These are phyloP conservation scores for Paramarasmius palmivorus DNA, from an alignment of 1,284 basidiomycete genomes.

Conservation along the genomic window DNA sequence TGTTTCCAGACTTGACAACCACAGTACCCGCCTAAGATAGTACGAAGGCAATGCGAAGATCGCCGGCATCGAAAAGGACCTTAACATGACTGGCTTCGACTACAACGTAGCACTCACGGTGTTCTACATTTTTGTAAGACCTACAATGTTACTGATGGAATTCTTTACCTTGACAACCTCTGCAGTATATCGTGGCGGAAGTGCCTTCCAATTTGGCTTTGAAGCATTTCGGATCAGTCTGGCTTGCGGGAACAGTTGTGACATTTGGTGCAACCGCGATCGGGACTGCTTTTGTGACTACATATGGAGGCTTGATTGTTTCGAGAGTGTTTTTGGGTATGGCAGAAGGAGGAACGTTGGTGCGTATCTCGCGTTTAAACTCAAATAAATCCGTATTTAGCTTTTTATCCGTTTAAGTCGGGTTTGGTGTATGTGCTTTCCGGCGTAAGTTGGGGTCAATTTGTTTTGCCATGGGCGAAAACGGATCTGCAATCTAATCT, in stretches of 20 bases:
- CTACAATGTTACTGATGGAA: slow-evolving; percentile 37
- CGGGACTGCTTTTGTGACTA: slow-evolving; percentile 44
- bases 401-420: slow-evolving; percentile 25
- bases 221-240: slow-evolving; percentile 42
- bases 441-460: slow-evolving; percentile 27
- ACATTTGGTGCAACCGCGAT: slow-evolving; percentile 41
- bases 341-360: slow-evolving; percentile 49
- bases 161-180: neutral
- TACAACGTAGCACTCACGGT: slow-evolving; percentile 42
- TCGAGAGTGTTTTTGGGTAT: slow-evolving; percentile 48
- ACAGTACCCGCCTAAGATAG: neutral
- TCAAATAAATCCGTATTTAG: neutral
- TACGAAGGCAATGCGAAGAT: slow-evolving; percentile 41
- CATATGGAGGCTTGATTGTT: slow-evolving; percentile 40
- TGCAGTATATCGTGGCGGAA: slow-evolving; percentile 40
- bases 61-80: slow-evolving; percentile 45
- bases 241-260: slow-evolving; percentile 38
- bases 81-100: slow-evolving; percentile 42
- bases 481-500: neutral
- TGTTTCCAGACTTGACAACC: neutral
- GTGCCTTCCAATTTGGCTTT: slow-evolving; percentile 44
- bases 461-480: neutral
- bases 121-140: slow-evolving; percentile 39
- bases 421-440: slow-evolving; percentile 42
- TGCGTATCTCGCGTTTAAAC: slow-evolving; percentile 18